phyloP scores from a whole-genome alignment of 768 basidiomycete genomes.

The Suillus variegatus region DNA sequence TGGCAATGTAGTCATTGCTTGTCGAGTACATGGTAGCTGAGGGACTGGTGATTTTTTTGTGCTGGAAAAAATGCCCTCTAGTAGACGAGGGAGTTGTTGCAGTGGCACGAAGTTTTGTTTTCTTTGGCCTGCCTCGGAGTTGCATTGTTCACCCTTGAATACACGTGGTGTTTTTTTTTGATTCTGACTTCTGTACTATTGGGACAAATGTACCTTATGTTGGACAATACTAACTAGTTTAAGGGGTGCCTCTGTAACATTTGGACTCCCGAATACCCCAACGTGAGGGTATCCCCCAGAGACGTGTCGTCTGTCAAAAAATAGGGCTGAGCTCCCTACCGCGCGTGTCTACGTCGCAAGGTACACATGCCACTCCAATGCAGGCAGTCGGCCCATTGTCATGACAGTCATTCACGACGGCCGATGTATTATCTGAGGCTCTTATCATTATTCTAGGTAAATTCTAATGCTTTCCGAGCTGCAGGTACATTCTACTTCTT shows the following conservation, averaged over 20 bases:
- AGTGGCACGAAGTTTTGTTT: neutral
- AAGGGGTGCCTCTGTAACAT: neutral
- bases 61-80: neutral
- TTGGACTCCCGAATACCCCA: neutral
- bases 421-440: neutral
- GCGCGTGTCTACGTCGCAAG: neutral
- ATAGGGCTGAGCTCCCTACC: too few relatives aligned
- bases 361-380: neutral
- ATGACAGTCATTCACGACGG: too few relatives aligned
- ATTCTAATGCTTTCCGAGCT: neutral
- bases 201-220: neutral
- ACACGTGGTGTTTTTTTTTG: neutral
- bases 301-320: too few relatives aligned
- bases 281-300: neutral
- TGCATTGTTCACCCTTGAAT: neutral
- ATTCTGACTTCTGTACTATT: neutral
- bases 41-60: neutral
- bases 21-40: conserved; percentile 3
- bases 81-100: neutral
- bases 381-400: too few relatives aligned
- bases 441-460: too few relatives aligned
- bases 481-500: neutral
- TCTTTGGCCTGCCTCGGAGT: neutral
- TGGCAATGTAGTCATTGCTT: conserved; percentile 8
- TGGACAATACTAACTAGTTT: neutral